Evolutionary conservation across 1,284 basidiomycete genomes (phyloP).

Genomic region (Cystobasidiaceae sp.): DNA sequence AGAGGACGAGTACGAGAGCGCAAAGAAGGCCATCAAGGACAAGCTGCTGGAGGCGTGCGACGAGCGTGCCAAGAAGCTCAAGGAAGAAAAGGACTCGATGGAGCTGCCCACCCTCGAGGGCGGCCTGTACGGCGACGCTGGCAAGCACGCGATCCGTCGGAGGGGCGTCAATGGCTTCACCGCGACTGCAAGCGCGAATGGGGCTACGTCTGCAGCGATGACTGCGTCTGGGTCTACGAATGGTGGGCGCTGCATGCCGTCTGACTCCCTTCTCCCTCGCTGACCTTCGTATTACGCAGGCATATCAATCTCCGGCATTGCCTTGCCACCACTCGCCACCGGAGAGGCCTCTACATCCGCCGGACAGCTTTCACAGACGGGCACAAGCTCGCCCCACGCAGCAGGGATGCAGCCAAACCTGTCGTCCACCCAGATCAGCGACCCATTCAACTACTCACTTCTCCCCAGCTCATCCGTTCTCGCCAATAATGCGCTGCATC

Average conservation of each 20-base stretch:
- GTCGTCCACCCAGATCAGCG: constrained; percentile 19
- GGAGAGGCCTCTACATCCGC: constrained; percentile 2
- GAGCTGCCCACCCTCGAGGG: constrained; percentile 43
- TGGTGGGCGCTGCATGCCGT: neutral
- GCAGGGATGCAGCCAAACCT: constrained; percentile 9
- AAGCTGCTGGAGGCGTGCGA: constrained; percentile 51
- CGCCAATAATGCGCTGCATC: constrained; percentile 22
- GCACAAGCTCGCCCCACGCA: neutral
- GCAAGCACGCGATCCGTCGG: constrained; percentile 19
- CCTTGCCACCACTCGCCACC: constrained; percentile 10
- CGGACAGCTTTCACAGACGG: neutral
- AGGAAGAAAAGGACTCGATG: constrained; percentile 54
- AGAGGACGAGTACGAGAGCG: constrained; percentile 51
- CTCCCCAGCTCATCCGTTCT: constrained; percentile 19
- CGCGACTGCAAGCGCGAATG: neutral
- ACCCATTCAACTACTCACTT: constrained; percentile 26
- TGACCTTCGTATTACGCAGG: neutral
- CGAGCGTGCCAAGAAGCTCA: constrained; percentile 50
- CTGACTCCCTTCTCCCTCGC: neutral
- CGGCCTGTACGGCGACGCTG: constrained; percentile 4
- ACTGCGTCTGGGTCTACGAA: neutral
- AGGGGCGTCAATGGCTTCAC: constrained; percentile 23
- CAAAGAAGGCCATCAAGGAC: constrained; percentile 49
- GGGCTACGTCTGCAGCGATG: neutral
- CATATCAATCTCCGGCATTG: constrained; percentile 25